Evolutionary conservation across 352 stramenopile genomes (phyloP).

Genomic region (Achlya hypogyna): DNA sequence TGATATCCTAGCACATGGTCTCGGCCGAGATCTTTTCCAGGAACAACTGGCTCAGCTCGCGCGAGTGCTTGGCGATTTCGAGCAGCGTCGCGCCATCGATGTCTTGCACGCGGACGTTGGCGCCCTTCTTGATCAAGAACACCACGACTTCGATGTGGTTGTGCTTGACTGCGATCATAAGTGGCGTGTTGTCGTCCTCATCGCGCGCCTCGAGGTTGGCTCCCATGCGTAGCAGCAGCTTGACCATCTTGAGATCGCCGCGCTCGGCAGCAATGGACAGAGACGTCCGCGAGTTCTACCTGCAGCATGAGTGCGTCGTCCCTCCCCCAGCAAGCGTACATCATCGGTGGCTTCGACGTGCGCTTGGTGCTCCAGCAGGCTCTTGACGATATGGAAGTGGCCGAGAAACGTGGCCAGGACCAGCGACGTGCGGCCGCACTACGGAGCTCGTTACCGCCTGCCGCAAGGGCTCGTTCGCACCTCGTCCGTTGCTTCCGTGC

Average conservation of each 20-base stretch:
- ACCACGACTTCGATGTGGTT: background rate
- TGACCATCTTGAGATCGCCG: conserved; percentile 11
- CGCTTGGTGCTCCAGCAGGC: background rate
- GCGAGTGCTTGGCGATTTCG: background rate
- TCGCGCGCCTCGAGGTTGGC: conserved; percentile 9
- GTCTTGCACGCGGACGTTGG: background rate
- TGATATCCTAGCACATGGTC: background rate
- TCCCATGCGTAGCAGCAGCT: conserved; percentile 10
- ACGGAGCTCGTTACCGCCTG: background rate
- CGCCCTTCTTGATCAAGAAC: conserved; percentile 12
- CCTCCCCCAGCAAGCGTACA: background rate
- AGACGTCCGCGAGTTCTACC: background rate
- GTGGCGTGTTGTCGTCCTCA: conserved; percentile 9
- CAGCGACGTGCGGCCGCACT: conserved; percentile 1
- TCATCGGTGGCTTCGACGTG: conserved; percentile 16
- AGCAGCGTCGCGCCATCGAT: background rate
- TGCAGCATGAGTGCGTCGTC: background rate
- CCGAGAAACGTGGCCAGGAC: background rate
- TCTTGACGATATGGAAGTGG: conserved; percentile 14
- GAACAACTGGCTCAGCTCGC: background rate
- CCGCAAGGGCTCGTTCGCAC: background rate
- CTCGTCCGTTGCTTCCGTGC: conserved; percentile 14
- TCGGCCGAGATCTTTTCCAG: background rate
- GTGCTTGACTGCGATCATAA: conserved; percentile 5
- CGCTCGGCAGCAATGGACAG: conserved; percentile 2